Evolutionary conservation across 2,329 filamentous ascomycete genomes (phyloP).

Genomic region (Botrytis pseudocinerea): DNA sequence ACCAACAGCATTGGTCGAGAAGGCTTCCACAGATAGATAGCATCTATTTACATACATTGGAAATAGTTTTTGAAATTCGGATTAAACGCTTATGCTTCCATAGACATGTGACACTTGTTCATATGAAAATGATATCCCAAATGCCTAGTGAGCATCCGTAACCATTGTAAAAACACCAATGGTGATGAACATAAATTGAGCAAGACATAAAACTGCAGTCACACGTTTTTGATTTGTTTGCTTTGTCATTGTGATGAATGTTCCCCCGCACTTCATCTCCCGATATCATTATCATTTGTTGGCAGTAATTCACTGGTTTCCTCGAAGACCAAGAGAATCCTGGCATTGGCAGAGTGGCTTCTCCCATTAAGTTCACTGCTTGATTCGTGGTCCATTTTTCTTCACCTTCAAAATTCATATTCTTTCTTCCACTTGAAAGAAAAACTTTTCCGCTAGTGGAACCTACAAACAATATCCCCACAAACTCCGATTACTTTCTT

Average conservation of each 20-base stretch:
- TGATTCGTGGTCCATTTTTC: background rate
- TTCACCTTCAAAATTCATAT: slow-evolving; percentile 14
- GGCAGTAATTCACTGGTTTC: slow-evolving; percentile 9
- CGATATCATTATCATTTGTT: background rate
- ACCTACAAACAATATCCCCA: background rate
- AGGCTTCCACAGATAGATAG: background rate
- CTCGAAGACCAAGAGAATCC: background rate
- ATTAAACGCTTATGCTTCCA: background rate
- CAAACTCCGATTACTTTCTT: background rate
- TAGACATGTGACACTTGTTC: background rate
- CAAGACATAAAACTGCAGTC: background rate
- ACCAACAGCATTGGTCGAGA: background rate
- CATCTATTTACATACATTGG: background rate
- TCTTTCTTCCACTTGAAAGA: slow-evolving; percentile 1
- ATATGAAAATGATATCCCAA: background rate
- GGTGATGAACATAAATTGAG: background rate
- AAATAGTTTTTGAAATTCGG: background rate
- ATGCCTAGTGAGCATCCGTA: background rate
- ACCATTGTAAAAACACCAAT: background rate
- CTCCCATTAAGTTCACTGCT: background rate
- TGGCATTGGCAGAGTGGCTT: background rate
- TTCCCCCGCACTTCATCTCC: slow-evolving; percentile 12
- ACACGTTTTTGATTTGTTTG: background rate
- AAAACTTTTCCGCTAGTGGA: slow-evolving; percentile 12
- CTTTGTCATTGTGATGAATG: background rate